Evolutionary conservation across 129 eudicot genomes (phyloP).

Genomic region (Flaveria robusta): DNA sequence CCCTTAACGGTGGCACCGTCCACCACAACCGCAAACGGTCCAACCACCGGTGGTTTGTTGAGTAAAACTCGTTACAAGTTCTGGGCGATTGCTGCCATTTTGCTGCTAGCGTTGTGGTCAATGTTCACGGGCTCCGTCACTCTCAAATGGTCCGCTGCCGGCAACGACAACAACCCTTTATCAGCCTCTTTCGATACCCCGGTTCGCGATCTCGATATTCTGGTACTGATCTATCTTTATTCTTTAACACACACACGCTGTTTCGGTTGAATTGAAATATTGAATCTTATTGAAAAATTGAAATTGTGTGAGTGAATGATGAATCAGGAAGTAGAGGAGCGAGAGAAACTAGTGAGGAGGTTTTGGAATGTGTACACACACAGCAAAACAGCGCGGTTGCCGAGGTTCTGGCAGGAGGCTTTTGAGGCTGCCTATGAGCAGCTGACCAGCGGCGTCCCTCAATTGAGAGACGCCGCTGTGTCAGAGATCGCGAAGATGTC

Average conservation of each 20-base stretch:
- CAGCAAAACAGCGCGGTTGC: constrained; percentile 50
- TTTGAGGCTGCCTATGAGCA: constrained; percentile 86
- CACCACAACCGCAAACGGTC: constrained; percentile 24
- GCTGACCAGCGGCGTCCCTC: constrained; percentile 58
- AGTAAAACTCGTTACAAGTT: constrained; percentile 61
- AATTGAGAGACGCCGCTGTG: constrained; percentile 53
- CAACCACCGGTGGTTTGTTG: constrained; percentile 34
- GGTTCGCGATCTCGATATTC: constrained; percentile 62
- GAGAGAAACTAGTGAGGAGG: constrained; percentile 76
- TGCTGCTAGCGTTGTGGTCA: constrained; percentile 79
- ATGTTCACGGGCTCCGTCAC: constrained; percentile 89
- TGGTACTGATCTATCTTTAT: constrained; percentile 41
- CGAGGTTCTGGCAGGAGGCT: constrained; percentile 79
- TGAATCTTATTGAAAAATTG: no score
- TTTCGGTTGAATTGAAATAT: constrained; percentile 8
- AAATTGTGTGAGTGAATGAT: background rate
- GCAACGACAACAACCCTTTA: constrained; percentile 36
- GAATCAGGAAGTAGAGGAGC: constrained; percentile 87
- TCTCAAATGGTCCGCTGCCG: constrained; percentile 66
- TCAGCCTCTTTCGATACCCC: constrained; percentile 53
- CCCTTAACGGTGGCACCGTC: constrained; percentile 10
- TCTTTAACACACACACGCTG: background rate
- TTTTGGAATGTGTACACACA: constrained; percentile 89
- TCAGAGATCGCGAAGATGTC: constrained; percentile 87
- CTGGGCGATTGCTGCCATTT: constrained; percentile 66